phyloP scores from a whole-genome alignment of 495 filamentous ascomycete genomes.

The Penicillium odoratum region DNA sequence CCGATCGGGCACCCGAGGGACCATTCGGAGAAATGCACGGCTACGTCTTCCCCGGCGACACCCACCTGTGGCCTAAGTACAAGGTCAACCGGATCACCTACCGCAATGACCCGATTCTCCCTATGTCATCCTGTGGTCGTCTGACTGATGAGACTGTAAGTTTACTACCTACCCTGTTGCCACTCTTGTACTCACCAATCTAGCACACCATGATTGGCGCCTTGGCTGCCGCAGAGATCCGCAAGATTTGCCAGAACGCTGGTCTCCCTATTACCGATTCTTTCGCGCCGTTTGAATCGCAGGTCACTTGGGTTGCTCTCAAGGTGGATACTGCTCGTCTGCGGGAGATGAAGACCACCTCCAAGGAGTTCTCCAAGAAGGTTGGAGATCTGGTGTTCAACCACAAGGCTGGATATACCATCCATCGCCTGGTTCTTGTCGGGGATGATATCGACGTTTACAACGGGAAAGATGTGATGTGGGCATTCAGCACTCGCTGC shows the following conservation, averaged over 20 bases:
- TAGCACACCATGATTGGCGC: conserved; percentile 41
- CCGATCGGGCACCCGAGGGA: conserved; percentile 34
- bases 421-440: conserved; percentile 38
- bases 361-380: conserved; percentile 28
- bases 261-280: conserved; percentile 38
- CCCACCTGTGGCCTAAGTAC: conserved; percentile 26
- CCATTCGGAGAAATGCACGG: conserved; percentile 44
- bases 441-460: conserved; percentile 45
- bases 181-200: background rate
- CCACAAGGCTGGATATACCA: conserved; percentile 37
- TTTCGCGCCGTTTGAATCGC: conserved; percentile 41
- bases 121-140: conserved; percentile 35
- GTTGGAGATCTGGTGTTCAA: conserved; percentile 40
- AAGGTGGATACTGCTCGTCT: conserved; percentile 36
- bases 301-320: conserved; percentile 43
- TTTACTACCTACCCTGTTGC: background rate
- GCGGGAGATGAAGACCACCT: conserved; percentile 29
- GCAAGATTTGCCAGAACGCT: conserved; percentile 34
- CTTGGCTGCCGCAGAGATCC: conserved; percentile 40
- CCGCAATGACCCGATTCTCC: conserved; percentile 39
- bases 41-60: conserved; percentile 36
- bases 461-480: conserved; percentile 40
- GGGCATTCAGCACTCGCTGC: conserved; percentile 44
- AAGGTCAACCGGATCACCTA: conserved; percentile 45
- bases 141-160: conserved; percentile 39